A percentile compares a stretch with the other conserved stretches of the same genome.
These are phyloP conservation scores for Symmetrospora coprosmae DNA, from an alignment of 768 basidiomycete genomes.

Conservation along the genomic window DNA sequence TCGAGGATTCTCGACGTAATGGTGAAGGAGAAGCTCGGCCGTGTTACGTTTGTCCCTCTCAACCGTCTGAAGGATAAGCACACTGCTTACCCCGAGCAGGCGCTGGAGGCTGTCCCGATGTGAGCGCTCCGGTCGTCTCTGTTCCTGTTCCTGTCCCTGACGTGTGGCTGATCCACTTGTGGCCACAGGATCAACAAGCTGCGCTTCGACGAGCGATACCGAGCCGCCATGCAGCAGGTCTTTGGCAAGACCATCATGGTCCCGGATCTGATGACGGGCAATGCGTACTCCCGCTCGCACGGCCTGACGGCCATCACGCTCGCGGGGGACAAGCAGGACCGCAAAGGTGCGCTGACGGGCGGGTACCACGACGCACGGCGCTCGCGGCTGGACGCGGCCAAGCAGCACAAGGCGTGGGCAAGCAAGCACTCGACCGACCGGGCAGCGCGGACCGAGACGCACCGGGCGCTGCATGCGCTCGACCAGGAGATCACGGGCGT, in stretches of 20 bases:
- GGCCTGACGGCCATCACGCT: slow-evolving; percentile 92
- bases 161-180: not conserved
- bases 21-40: slow-evolving; percentile 81
- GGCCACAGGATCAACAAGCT: slow-evolving; percentile 52
- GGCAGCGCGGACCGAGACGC: slow-evolving; percentile 56
- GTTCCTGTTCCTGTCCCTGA: not conserved
- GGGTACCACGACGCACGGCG: slow-evolving; percentile 86
- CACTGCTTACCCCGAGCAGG: slow-evolving; percentile 44
- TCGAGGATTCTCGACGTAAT: slow-evolving; percentile 80
- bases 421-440: slow-evolving; percentile 55
- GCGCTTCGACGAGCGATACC: slow-evolving; percentile 53
- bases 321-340: slow-evolving; percentile 92
- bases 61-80: slow-evolving; percentile 78
- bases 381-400: slow-evolving; percentile 77
- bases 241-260: slow-evolving; percentile 97
- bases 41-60: slow-evolving; percentile 96
- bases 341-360: slow-evolving; percentile 87
- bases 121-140: slow-evolving; percentile 60
- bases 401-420: slow-evolving; percentile 60
- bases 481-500: slow-evolving; percentile 76
- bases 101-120: slow-evolving; percentile 44
- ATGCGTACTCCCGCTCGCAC: slow-evolving; percentile 85
- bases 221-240: slow-evolving; percentile 85
- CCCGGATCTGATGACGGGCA: slow-evolving; percentile 75
- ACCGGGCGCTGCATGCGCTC: slow-evolving; percentile 50